phyloP scores from a whole-genome alignment of 768 basidiomycete species.

The Amanita rubescens region DNA sequence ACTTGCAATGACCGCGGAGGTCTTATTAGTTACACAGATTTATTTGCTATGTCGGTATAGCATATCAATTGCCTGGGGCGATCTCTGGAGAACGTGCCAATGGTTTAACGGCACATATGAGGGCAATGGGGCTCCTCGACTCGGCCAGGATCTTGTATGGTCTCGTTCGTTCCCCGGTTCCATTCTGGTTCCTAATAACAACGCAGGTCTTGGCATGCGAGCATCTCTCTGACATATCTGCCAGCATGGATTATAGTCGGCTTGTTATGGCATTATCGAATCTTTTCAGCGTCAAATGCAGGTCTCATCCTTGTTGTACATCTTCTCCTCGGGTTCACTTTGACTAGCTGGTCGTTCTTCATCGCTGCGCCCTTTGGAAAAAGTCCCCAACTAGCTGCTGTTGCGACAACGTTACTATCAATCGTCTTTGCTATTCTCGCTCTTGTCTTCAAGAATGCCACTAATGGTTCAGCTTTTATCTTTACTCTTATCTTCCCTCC shows the following conservation, averaged over 20 bases:
- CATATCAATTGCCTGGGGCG: slow-evolving; percentile 72
- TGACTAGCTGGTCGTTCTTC: slow-evolving; percentile 70
- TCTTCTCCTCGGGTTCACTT: slow-evolving; percentile 56
- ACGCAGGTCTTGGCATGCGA: slow-evolving; percentile 58
- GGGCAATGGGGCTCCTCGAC: slow-evolving; percentile 73
- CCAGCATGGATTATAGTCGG: slow-evolving; percentile 70
- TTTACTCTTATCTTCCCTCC: slow-evolving; percentile 72
- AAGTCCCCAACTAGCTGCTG: slow-evolving; percentile 65
- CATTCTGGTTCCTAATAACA: slow-evolving; percentile 18
- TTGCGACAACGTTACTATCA: slow-evolving; percentile 55
- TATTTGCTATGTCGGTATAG: slow-evolving; percentile 62
- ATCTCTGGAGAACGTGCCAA: slow-evolving; percentile 60
- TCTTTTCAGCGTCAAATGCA: slow-evolving; percentile 55
- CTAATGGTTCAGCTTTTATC: slow-evolving; percentile 43
- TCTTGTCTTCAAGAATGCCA: slow-evolving; percentile 38
- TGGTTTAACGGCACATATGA: slow-evolving; percentile 63
- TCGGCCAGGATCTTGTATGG: slow-evolving; percentile 56
- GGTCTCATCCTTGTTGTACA: slow-evolving; percentile 58
- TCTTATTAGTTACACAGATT: slow-evolving; percentile 35
- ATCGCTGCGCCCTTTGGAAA: slow-evolving; percentile 63
- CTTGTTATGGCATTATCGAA: slow-evolving; percentile 55
- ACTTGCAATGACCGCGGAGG: background rate
- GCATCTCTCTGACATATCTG: slow-evolving; percentile 59
- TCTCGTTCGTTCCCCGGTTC: background rate
- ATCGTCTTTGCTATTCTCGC: slow-evolving; percentile 65